A percentile compares a stretch with the other conserved stretches of the same genome.
These are phyloP conservation scores for Blepharisma undulans DNA, from an alignment of 169 alveolate species.

Conservation along the genomic window DNA sequence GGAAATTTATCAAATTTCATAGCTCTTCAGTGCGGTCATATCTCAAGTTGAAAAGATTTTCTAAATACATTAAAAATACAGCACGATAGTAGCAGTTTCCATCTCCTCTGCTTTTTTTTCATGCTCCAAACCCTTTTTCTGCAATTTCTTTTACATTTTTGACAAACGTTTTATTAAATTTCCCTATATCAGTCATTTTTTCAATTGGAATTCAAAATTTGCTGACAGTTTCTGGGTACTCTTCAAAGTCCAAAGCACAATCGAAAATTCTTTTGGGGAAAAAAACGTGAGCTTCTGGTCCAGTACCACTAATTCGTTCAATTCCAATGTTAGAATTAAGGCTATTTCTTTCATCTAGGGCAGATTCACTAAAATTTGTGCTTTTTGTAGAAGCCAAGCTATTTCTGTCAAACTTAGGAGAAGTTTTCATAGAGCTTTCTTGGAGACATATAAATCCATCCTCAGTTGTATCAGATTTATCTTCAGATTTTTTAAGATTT, in stretches of 20 bases:
- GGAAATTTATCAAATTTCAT: neutral
- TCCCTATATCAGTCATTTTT: neutral
- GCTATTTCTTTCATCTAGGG: neutral
- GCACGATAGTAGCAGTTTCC: slow-evolving; percentile 10
- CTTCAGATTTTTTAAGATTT: neutral
- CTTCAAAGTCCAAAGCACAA: neutral
- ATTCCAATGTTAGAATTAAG: neutral
- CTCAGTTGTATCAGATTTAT: neutral
- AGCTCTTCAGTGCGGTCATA: neutral
- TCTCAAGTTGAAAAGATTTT: neutral
- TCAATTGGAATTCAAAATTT: neutral
- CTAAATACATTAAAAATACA: neutral
- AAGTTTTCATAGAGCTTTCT: neutral
- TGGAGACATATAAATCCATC: neutral
- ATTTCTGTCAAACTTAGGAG: neutral
- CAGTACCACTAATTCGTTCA: neutral
- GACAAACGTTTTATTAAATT: neutral
- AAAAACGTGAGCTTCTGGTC: neutral
- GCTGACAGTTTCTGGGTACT: neutral
- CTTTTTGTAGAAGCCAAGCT: neutral
- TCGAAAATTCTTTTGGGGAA: neutral
- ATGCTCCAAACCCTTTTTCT: neutral
- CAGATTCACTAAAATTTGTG: neutral
- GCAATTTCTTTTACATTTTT: neutral
- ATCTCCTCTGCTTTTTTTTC: neutral